These are phyloP conservation scores for Rutstroemia sp. DNA, from an alignment of 2,329 filamentous ascomycete species.

Conservation along the genomic window DNA sequence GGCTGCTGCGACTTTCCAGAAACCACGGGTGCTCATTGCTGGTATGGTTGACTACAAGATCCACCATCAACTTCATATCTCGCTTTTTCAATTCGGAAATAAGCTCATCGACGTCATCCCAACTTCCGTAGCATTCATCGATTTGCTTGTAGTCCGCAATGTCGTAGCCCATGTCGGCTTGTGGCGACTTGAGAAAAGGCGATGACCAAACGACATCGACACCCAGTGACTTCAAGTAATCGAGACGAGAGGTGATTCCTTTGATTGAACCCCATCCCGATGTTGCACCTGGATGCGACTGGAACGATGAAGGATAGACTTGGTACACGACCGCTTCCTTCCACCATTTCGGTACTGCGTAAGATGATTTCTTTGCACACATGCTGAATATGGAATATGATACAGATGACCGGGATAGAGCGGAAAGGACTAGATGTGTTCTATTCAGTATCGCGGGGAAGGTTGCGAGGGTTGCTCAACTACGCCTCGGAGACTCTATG, in stretches of 20 bases:
- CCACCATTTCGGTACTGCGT: slow-evolving; percentile 30
- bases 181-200: slow-evolving; percentile 57
- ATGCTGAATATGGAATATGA: too few relatives aligned
- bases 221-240: slow-evolving; percentile 54
- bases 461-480: too few relatives aligned
- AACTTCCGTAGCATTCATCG: slow-evolving; percentile 57
- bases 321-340: slow-evolving; percentile 42
- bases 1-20: slow-evolving; percentile 41
- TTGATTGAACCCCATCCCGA: slow-evolving; percentile 55
- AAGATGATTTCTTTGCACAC: neutral
- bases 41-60: slow-evolving; percentile 69
- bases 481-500: too few relatives aligned
- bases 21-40: slow-evolving; percentile 48
- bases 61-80: slow-evolving; percentile 61
- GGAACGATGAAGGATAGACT: slow-evolving; percentile 52
- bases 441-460: too few relatives aligned
- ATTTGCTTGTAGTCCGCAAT: slow-evolving; percentile 63
- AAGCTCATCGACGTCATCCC: slow-evolving; percentile 53
- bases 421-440: too few relatives aligned
- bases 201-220: slow-evolving; percentile 61
- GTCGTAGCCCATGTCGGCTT: slow-evolving; percentile 67
- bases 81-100: slow-evolving; percentile 52
- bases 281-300: slow-evolving; percentile 41
- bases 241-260: slow-evolving; percentile 55
- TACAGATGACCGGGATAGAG: too few relatives aligned